Evolutionary conservation across 805 yeast genomes (phyloP).

Genomic region (fission yeast (Schizosaccharomyces pombe)): DNA sequence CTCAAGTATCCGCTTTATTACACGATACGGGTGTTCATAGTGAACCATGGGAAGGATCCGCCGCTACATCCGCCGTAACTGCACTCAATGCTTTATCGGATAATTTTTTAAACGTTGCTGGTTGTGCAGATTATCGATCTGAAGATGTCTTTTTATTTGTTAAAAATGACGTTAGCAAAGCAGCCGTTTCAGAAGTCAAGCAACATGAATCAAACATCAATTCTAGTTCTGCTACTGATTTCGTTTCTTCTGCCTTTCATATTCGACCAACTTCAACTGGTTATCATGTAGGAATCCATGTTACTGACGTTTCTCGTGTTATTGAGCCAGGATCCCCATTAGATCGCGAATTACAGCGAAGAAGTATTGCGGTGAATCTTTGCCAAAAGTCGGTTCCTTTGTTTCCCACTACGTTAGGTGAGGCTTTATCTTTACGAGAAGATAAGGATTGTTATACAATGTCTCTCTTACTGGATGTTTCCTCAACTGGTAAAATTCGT

Average conservation of each 20-base stretch:
- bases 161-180: slow-evolving; percentile 5
- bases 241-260: slow-evolving; percentile 1
- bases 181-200: slow-evolving; percentile 3
- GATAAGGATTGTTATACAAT: background rate
- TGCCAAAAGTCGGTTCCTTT: slow-evolving; percentile 52
- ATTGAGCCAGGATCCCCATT: slow-evolving; percentile 49
- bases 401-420: slow-evolving; percentile 42
- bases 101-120: slow-evolving; percentile 7
- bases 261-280: slow-evolving; percentile 8
- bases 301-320: slow-evolving; percentile 53
- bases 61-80: slow-evolving; percentile 12
- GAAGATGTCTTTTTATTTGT: slow-evolving; percentile 5
- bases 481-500: background rate
- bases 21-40: slow-evolving; percentile 34
- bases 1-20: slow-evolving; percentile 70
- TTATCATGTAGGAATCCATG: slow-evolving; percentile 64
- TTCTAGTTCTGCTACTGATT: background rate
- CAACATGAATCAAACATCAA: background rate
- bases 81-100: slow-evolving; percentile 15
- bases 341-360: slow-evolving; percentile 74
- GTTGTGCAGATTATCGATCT: slow-evolving; percentile 2
- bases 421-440: slow-evolving; percentile 22
- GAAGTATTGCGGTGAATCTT: slow-evolving; percentile 71
- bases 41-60: slow-evolving; percentile 21
- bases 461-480: background rate